phyloP scores from a whole-genome alignment of 768 basidiomycete species.

The Chiua virens region DNA sequence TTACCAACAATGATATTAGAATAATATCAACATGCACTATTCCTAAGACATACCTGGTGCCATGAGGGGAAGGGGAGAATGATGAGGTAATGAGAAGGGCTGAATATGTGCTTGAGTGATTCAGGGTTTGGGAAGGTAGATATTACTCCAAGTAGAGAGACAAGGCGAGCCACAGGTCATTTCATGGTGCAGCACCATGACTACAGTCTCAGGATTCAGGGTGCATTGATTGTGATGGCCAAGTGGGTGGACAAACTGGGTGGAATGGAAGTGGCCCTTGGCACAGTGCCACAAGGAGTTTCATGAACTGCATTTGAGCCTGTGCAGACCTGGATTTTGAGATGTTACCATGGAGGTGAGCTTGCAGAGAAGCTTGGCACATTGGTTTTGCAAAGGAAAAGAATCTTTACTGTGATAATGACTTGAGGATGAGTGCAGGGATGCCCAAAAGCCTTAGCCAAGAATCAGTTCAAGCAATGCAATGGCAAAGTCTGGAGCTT shows the following conservation, averaged over 20 bases:
- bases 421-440: no score
- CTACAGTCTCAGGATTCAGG: not conserved
- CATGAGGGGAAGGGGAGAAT: constrained; percentile 10
- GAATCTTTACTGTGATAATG: no score
- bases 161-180: constrained; percentile 19
- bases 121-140: constrained; percentile 11
- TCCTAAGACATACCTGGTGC: not conserved
- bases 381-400: no score
- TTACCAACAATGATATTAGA: constrained; percentile 9
- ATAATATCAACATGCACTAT: no score
- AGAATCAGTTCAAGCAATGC: no score
- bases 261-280: constrained; percentile 23
- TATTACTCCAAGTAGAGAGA: not conserved
- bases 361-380: no score
- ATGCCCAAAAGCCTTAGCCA: no score
- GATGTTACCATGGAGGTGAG: not conserved
- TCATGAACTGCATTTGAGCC: not conserved
- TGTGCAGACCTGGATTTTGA: not conserved
- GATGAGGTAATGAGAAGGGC: not conserved
- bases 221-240: constrained; percentile 4
- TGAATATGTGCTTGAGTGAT: constrained; percentile 12
- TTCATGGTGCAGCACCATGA: constrained; percentile 2
- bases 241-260: not conserved
- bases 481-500: no score
- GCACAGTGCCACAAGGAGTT: not conserved